These are phyloP conservation scores for Linnemannia zychae DNA, from an alignment of 192 early-diverging fungal species.

Conservation along the genomic window DNA sequence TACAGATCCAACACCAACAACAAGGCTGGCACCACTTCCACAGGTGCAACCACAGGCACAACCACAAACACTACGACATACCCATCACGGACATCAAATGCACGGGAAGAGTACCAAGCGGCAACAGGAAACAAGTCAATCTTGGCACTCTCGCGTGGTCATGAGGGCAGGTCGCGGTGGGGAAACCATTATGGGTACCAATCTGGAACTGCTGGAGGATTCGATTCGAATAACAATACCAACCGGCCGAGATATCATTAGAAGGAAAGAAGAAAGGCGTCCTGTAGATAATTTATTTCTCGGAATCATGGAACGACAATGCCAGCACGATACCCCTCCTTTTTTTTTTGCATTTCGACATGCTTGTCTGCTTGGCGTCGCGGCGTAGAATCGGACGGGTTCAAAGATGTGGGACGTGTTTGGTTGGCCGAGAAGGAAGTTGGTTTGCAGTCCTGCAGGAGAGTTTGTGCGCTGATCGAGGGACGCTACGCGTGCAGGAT, in stretches of 20 bases:
- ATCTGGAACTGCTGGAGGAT: background rate
- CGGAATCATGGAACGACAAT: no score
- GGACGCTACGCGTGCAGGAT: no score
- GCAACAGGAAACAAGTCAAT: slow-evolving; percentile 20
- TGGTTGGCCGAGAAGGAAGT: no score
- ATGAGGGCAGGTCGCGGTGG: slow-evolving; percentile 18
- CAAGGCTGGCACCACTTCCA: background rate
- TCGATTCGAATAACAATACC: slow-evolving; percentile 11
- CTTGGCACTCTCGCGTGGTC: slow-evolving; percentile 29
- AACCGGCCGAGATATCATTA: slow-evolving; percentile 39
- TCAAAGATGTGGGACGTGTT: no score
- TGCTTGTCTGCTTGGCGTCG: no score
- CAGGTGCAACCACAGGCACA: background rate
- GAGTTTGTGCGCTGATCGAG: no score
- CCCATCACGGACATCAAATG: slow-evolving; percentile 15
- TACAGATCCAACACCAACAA: background rate
- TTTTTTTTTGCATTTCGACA: no score
- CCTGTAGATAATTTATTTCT: no score
- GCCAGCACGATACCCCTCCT: no score
- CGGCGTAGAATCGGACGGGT: no score
- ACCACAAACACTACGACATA: background rate
- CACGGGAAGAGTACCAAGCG: slow-evolving; percentile 41
- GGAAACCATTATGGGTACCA: slow-evolving; percentile 5
- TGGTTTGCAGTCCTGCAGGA: no score
- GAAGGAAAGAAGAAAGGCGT: background rate